Base-by-base conservation (phyloP, 495 filamentous ascomycete species). In the Recurvomyces mirabilis region DNA sequence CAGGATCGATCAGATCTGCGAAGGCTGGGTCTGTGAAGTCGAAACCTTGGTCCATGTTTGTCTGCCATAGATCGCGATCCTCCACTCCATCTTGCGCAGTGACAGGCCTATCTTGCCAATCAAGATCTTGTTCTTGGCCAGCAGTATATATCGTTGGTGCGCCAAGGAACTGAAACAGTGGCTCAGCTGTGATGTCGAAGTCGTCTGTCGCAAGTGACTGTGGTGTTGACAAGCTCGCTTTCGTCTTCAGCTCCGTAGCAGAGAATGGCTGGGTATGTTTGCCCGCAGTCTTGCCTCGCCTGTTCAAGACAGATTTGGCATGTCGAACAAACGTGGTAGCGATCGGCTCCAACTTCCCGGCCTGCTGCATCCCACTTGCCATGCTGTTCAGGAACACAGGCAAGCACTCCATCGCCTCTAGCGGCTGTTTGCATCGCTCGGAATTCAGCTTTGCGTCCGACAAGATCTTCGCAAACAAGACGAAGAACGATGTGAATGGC, bases 351-450 rank as follows among this genome's bases (percentile, higher is more conserved):
- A 48, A 25, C 28, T 41, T 41, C 2, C 2, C 26, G 5, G 45
- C 45, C 12, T 25, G 24, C 3, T 9, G 7, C 20, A 24, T 11
- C 3, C 41, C 25, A 24, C 20, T 11, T 14, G 23, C 24, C 47
- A 43, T 37, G 12, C 38, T 28, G 1, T 28, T 10, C 17, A 50
- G 22, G 22, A 44, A 50, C 9, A 21, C 5, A 0, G 47, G 40
- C 24, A 50, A n/a, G 2, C n/a, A 17, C 20, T 50, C 47, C 38
- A 50, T 44, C 4, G 41, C 47, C 15, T 43, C 24, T 3, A 50
- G 22, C 9, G 19, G 9, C 19, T 31, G 20, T 21, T 31, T 17
- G 6, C 12, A 30, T n/a, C 33, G 18, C 15, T 33, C 25, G 2
- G 17, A 29, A 4, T 18, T 1, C 0, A 0, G 20, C 5, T 24